These are phyloP conservation scores for Limnanthes douglasii DNA, from an alignment of 345 rosid species.

Conservation along the genomic window DNA sequence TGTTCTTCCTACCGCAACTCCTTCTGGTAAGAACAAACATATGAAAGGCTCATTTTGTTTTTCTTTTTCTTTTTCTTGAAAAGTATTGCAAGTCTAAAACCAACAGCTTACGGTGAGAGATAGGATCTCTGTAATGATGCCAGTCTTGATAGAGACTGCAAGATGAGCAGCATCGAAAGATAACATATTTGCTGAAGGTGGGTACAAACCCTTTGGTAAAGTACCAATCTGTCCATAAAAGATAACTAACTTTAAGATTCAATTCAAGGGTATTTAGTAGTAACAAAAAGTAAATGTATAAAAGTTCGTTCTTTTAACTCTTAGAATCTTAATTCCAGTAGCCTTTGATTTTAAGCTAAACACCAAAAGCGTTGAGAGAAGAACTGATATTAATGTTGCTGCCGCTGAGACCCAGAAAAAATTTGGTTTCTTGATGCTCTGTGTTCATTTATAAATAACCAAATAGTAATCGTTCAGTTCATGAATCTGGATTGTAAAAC, in stretches of 20 bases:
- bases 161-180: conserved; percentile 40
- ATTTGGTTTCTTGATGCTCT: conserved; percentile 83
- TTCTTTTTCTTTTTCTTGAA: not conserved
- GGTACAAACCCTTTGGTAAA: conserved; percentile 87
- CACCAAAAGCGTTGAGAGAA: conserved; percentile 59
- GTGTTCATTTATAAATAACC: no score
- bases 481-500: not conserved
- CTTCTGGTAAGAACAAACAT: conserved; percentile 39
- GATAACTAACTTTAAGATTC: no score
- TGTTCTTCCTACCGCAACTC: conserved; percentile 97
- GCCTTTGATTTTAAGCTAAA: conserved; percentile 45
- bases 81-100: no score
- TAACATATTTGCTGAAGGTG: conserved; percentile 78
- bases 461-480: no score
- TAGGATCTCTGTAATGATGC: conserved; percentile 73
- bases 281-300: no score
- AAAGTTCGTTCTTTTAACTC: no score
- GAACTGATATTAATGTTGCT: conserved; percentile 72
- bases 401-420: conserved; percentile 96
- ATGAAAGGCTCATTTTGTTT: no score
- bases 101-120: conserved; percentile 78
- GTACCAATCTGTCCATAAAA: conserved; percentile 59
- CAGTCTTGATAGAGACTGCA: conserved; percentile 71
- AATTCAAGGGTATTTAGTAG: no score
- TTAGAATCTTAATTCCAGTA: conserved; percentile 13